Conservation (phyloP, 371 early-diverging fungal species). For the Mucor piriformis region DNA sequence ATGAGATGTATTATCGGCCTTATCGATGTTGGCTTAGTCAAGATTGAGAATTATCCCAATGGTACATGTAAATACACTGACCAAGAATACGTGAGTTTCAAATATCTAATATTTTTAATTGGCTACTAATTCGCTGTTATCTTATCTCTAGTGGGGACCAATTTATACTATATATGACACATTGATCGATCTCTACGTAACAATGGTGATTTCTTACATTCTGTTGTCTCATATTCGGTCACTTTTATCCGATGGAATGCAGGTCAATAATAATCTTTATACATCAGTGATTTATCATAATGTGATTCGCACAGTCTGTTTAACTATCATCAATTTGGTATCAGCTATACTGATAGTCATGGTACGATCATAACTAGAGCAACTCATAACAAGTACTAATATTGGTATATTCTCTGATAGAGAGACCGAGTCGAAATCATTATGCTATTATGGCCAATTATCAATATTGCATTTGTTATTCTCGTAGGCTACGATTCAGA, state of each 20-base stretch:
- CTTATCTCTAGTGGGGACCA: slow-evolving; percentile 40
- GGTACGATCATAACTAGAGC: slow-evolving; percentile 17
- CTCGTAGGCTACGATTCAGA: slow-evolving; percentile 51
- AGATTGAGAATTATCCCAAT: slow-evolving; percentile 4
- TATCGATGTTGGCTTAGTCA: slow-evolving; percentile 30
- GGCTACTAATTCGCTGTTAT: not conserved
- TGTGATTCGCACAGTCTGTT: slow-evolving; percentile 31
- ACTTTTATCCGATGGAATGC: slow-evolving; percentile 20
- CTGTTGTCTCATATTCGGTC: slow-evolving; percentile 36
- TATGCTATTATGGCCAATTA: slow-evolving; percentile 46
- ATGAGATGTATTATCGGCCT: slow-evolving; percentile 33
- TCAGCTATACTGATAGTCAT: slow-evolving; percentile 40
- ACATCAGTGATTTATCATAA: slow-evolving; percentile 41
- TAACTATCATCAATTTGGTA: slow-evolving; percentile 38
- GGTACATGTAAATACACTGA: slow-evolving; percentile 37
- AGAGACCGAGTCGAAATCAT: slow-evolving; percentile 15
- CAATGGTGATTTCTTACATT: slow-evolving; percentile 33
- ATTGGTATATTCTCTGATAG: slow-evolving; percentile 1
- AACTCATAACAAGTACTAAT: not conserved
- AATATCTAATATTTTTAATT: not conserved
- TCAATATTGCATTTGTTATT: slow-evolving; percentile 35
- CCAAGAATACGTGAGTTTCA: slow-evolving; percentile 32
- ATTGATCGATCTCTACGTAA: slow-evolving; percentile 44
- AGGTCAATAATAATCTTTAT: slow-evolving; percentile 33
- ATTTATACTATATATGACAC: slow-evolving; percentile 49